phyloP scores from a whole-genome alignment of 345 rosid genomes.

The Brassica nigra region DNA sequence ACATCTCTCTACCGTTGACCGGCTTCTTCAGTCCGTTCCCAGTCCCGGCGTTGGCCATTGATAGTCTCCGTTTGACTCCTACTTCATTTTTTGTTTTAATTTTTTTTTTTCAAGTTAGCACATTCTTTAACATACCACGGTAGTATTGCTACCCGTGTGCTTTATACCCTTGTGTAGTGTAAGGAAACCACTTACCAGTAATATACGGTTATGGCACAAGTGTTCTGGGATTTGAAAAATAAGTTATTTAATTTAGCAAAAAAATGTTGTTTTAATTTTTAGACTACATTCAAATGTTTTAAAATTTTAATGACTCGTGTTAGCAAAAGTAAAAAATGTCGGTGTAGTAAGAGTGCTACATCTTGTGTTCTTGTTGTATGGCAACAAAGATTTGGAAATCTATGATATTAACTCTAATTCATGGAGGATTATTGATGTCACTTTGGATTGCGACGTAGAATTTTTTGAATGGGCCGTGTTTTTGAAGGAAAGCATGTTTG shows the following conservation, averaged over 20 bases:
- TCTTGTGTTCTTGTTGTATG: neutral
- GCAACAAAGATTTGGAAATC: neutral
- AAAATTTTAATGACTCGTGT: neutral
- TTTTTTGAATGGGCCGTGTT: neutral
- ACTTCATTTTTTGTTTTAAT: neutral
- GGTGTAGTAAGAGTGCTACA: neutral
- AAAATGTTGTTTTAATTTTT: neutral
- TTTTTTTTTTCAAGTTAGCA: neutral
- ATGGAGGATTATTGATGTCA: neutral
- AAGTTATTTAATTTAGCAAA: neutral
- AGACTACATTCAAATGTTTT: neutral
- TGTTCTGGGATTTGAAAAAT: neutral
- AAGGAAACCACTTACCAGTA: neutral
- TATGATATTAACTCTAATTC: neutral
- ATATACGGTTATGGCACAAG: neutral
- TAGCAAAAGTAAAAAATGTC: neutral
- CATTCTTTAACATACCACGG: neutral
- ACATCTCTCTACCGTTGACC: slow-evolving; percentile 61
- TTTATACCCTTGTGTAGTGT: neutral
- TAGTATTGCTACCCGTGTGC: neutral
- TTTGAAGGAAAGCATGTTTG: neutral
- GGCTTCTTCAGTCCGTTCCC: slow-evolving; percentile 74
- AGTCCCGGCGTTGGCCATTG: slow-evolving; percentile 86
- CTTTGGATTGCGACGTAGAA: neutral
- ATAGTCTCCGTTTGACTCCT: slow-evolving; percentile 7